Evolutionary conservation across 495 filamentous ascomycete species (phyloP), one percentile per base, ranked within the genome.

Genomic region (Thermochaetoides thermophila): DNA sequence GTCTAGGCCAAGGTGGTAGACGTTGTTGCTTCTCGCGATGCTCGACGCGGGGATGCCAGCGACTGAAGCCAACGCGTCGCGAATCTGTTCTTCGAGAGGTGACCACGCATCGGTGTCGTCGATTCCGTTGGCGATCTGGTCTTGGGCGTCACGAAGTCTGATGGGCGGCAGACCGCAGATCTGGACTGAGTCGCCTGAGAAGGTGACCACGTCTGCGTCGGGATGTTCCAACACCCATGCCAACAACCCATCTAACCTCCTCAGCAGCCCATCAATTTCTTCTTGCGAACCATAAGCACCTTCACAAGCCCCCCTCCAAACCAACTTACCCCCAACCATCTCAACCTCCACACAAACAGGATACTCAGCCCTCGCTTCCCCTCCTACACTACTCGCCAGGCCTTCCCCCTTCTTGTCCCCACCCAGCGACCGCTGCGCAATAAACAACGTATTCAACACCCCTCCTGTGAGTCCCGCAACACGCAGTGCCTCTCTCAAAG

Each of bases 1-100:
- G 48, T 96, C 86, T 22, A 94, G 63, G 5, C 87, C 86, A 5
- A 96, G 64, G 42, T 81, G 74, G 48, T 87, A 91, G 15, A 94
- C 79, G 15, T 69, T 82, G 24, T 74, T 63, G n/a, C 58, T 54
- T 18, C 65, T 64, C 6, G 59, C 50, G 22, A 95, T 85, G 8
- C 66, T 56, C 2, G 66, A 45, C n/a, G 63, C 55, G 0, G 76
- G 52, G 0, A 82, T 50, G 8, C 66, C 68, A 0, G 81, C 76
- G 4, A 84, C 59, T 18, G 72, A 53, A 0, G 76, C 63, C 11
- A 94, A 63, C 2, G 76, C 68, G 27, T 63, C 56, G 0, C 77
- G 61, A 34, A 94, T 68, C 0, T 39, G 57, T 3, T 48, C 42
- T 41, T 77, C 76, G 0, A 46, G 40, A 4, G 40, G 30, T 8